Conservation (phyloP, 1,284 basidiomycete species). For the Exobasidium rhododendri region DNA sequence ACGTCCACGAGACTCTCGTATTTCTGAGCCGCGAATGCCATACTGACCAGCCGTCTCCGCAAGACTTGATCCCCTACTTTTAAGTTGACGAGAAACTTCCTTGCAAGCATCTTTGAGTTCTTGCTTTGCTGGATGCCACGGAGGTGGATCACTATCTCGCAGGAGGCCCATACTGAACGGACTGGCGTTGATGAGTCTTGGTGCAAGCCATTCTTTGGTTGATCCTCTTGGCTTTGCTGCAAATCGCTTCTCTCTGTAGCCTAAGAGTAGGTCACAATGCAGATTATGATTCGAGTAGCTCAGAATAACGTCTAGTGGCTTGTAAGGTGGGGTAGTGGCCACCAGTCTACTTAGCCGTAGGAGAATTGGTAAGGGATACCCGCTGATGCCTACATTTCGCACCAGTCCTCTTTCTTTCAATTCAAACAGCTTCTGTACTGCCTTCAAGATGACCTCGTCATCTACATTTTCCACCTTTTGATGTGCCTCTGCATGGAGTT, state of each 20-base stretch:
- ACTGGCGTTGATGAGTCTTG: constrained; percentile 75
- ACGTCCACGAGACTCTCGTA: background rate
- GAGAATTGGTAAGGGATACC: constrained; percentile 84
- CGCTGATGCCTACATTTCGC: constrained; percentile 77
- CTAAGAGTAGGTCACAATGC: constrained; percentile 42
- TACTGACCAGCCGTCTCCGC: constrained; percentile 39
- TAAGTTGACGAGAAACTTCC: constrained; percentile 23
- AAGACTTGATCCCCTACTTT: constrained; percentile 23
- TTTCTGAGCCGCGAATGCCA: constrained; percentile 25
- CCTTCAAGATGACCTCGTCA: constrained; percentile 74
- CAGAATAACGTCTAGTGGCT: constrained; percentile 53
- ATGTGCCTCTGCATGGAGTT: background rate
- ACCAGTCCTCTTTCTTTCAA: constrained; percentile 77
- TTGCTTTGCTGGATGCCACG: constrained; percentile 80
- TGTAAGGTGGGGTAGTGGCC: constrained; percentile 27
- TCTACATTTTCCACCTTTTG: constrained; percentile 59
- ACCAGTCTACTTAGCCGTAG: constrained; percentile 78
- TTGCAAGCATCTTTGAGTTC: constrained; percentile 59
- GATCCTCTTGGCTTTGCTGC: background rate
- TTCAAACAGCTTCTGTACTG: constrained; percentile 68
- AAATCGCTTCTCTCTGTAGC: constrained; percentile 18
- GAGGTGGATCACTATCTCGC: constrained; percentile 63
- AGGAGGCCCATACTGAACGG: constrained; percentile 90
- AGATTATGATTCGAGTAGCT: constrained; percentile 51
- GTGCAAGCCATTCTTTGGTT: constrained; percentile 33